Conservation (phyloP, 73 alveolate species). For the Tetrahymena elliotti region DNA sequence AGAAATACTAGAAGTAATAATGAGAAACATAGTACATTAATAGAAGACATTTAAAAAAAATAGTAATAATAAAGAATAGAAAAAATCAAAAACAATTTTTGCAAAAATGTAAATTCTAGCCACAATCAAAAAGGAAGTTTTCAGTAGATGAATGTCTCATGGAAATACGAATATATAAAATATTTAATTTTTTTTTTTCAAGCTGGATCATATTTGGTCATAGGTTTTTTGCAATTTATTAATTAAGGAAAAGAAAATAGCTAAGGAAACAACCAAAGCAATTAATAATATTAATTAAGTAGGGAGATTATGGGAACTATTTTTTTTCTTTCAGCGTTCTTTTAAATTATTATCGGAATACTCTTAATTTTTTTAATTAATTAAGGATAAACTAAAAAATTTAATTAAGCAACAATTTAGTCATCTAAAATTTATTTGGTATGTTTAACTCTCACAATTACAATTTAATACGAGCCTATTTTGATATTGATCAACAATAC, state of each 20-base stretch:
- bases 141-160: neutral
- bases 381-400: neutral
- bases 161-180: neutral
- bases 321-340: neutral
- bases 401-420: neutral
- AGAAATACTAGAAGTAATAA: neutral
- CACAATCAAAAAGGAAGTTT: neutral
- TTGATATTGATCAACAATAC: neutral
- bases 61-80: neutral
- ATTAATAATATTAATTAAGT: neutral
- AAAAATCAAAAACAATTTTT: neutral
- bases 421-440: neutral
- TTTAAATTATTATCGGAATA: neutral
- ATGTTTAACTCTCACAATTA: neutral
- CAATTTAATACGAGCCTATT: neutral
- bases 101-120: neutral
- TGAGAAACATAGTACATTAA: neutral
- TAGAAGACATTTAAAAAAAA: no score
- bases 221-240: neutral
- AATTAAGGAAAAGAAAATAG: neutral
- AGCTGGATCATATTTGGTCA: neutral
- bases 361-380: neutral
- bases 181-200: neutral
- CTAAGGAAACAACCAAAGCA: neutral
- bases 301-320: neutral